These are phyloP conservation scores for Pseudocercospora ulei DNA, from an alignment of 2,329 filamentous ascomycete genomes.

Conservation along the genomic window DNA sequence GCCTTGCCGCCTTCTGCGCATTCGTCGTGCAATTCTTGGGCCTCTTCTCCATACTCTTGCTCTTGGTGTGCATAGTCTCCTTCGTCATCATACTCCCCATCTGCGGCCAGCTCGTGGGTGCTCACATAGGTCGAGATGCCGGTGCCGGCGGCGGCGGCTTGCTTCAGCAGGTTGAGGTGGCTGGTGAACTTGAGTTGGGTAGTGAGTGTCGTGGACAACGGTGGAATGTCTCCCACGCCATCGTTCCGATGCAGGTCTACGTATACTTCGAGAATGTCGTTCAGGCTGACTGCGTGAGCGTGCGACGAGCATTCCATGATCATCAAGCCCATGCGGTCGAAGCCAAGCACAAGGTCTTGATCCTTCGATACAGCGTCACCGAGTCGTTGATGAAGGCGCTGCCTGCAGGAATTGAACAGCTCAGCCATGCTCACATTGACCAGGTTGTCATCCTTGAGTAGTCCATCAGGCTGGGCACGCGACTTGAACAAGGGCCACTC, in stretches of 20 bases:
- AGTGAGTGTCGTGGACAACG: constrained; percentile 48
- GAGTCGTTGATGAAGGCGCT: constrained; percentile 47
- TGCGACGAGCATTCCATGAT: constrained; percentile 48
- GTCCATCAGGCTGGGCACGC: constrained; percentile 45
- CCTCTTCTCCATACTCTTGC: constrained; percentile 7
- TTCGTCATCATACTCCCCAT: constrained; percentile 17
- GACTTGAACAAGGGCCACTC: constrained; percentile 53
- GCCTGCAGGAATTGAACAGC: constrained; percentile 42
- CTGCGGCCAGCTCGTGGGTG: constrained; percentile 16
- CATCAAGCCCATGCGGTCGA: constrained; percentile 48
- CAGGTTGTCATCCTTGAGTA: constrained; percentile 49
- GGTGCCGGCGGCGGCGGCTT: constrained; percentile 48
- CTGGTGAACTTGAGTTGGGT: constrained; percentile 47
- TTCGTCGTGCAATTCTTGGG: constrained; percentile 8
- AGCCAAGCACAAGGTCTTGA: constrained; percentile 49
- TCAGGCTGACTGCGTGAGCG: constrained; percentile 44
- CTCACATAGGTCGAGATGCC: constrained; percentile 45
- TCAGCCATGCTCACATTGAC: constrained; percentile 46
- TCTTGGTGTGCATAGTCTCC: constrained; percentile 13
- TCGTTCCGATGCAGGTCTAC: constrained; percentile 52
- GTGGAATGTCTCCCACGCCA: constrained; percentile 45
- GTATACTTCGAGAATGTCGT: constrained; percentile 52
- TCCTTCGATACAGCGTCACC: constrained; percentile 48
- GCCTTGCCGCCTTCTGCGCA: constrained; percentile 4
- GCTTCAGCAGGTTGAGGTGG: constrained; percentile 45